These are phyloP conservation scores for Lupinus albus DNA, from an alignment of 306 rosid species.

Conservation along the genomic window DNA sequence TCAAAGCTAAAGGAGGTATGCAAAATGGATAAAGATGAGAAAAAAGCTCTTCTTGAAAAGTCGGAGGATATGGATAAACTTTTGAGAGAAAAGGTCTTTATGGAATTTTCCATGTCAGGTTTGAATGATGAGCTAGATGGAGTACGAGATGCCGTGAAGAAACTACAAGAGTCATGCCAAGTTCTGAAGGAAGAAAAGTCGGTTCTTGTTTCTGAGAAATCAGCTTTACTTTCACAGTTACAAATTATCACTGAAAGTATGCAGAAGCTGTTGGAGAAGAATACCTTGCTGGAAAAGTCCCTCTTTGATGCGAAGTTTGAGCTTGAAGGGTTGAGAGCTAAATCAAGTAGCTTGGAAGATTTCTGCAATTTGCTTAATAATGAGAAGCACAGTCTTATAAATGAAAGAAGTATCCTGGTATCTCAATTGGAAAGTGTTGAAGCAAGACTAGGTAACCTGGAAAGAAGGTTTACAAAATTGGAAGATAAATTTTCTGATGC, in stretches of 20 bases:
- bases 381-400: conserved; percentile 73
- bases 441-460: conserved; percentile 72
- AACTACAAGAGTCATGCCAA: conserved; percentile 68
- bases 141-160: conserved; percentile 54
- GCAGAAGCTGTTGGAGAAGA: conserved; percentile 80
- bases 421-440: conserved; percentile 69
- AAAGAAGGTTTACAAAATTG: conserved; percentile 65
- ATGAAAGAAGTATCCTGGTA: conserved; percentile 70
- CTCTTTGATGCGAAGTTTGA: conserved; percentile 74
- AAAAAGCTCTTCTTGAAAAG: conserved; percentile 67
- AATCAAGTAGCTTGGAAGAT: conserved; percentile 80
- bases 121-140: conserved; percentile 68
- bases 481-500: conserved; percentile 68
- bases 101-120: conserved; percentile 67
- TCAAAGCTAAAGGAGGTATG: conserved; percentile 64
- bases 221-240: conserved; percentile 73
- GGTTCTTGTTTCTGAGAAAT: conserved; percentile 67
- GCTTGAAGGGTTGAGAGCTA: conserved; percentile 79
- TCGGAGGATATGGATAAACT: conserved; percentile 64
- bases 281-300: conserved; percentile 73
- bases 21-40: conserved; percentile 64
- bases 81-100: conserved; percentile 57
- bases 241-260: conserved; percentile 81
- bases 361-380: conserved; percentile 67
- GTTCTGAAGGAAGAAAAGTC: conserved; percentile 81